Base-by-base conservation (phyloP, 306 rosid genomes). In the Vigna mungo region DNA sequence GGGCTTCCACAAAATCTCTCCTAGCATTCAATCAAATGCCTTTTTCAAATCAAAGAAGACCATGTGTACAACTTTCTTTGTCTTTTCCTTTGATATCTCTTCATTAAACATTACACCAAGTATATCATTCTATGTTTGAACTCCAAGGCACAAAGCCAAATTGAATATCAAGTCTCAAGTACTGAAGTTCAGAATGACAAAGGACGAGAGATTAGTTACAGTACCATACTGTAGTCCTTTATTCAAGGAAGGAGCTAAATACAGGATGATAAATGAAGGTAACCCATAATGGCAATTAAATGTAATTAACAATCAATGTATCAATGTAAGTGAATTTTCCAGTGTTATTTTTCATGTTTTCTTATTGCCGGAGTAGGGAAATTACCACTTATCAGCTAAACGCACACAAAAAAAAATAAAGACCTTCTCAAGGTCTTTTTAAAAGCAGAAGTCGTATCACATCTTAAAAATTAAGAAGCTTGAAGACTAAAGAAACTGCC, bases 331-430 rank as follows among this genome's bases (percentile, higher is more conserved):
- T 9, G 59, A 23, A 16, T 49, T 68, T 52, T 25, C 44, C 44
- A 41, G 65, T 46, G 17, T 21, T 9, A 53, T 13, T 72, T 36
- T 48, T 10, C 51, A 7, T 8, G 21, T 63, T 52, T 60, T 3
- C 15, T 48, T 60, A 15, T 43, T 46, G 54, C 1, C 1, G 17
- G 75, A 14, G 36, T 27, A 7, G 74, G 41, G 39, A 54, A 12
- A 56, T 44, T 25, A 65, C 17, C 75, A 54, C 79, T 37, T 51
- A 61, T 21, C 34, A 21, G 76, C 65, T 36, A 43, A 69, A 61
- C 61, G 27, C 47, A 51, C 13, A 15, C 0, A 39, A 60, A 23
- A 44, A 37, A 44, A 11, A 20, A 30, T 15, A 53, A 44, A 58
- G n/a, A 75, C 17, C 74, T 9, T 8, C 27, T 25, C 27, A 25